Conservation (phyloP, 768 basidiomycete genomes). For the Psilocybe azurescens region DNA sequence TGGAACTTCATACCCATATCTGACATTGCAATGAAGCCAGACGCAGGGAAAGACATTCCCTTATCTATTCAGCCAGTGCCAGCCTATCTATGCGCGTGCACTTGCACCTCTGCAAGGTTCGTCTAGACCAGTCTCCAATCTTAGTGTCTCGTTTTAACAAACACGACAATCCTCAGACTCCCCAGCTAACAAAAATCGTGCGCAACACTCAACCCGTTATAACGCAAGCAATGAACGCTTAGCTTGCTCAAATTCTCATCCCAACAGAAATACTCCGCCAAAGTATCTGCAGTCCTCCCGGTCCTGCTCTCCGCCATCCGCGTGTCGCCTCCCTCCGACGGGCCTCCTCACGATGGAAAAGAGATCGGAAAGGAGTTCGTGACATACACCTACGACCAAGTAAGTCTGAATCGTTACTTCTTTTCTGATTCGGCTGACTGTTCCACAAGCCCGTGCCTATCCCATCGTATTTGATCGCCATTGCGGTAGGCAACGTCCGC, state of each 20-base stretch:
- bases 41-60: slow-evolving; percentile 87
- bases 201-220: slow-evolving; percentile 20
- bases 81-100: slow-evolving; percentile 87
- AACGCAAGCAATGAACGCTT: neutral
- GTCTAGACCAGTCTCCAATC: neutral
- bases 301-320: slow-evolving; percentile 87
- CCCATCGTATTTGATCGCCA: slow-evolving; percentile 91
- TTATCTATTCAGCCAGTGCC: slow-evolving; percentile 92
- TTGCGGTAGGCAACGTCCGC: slow-evolving; percentile 83
- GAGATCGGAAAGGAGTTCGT: slow-evolving; percentile 75
- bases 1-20: neutral
- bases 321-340: slow-evolving; percentile 73
- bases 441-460: slow-evolving; percentile 74
- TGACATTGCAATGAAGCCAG: slow-evolving; percentile 50
- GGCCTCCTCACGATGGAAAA: slow-evolving; percentile 76
- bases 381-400: slow-evolving; percentile 81
- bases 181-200: slow-evolving; percentile 85
- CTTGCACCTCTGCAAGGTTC: slow-evolving; percentile 81
- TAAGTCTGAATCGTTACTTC: slow-evolving; percentile 30
- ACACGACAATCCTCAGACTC: slow-evolving; percentile 57
- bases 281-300: slow-evolving; percentile 78
- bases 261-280: slow-evolving; percentile 80
- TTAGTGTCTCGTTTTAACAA: neutral
- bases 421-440: neutral
- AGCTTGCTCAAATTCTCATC: neutral